Percentiles rank a stretch among this genome's conserved stretches.
Evolutionary conservation across 179 eudicot genomes (phyloP).

Genomic region (Actinidia chinensis): DNA sequence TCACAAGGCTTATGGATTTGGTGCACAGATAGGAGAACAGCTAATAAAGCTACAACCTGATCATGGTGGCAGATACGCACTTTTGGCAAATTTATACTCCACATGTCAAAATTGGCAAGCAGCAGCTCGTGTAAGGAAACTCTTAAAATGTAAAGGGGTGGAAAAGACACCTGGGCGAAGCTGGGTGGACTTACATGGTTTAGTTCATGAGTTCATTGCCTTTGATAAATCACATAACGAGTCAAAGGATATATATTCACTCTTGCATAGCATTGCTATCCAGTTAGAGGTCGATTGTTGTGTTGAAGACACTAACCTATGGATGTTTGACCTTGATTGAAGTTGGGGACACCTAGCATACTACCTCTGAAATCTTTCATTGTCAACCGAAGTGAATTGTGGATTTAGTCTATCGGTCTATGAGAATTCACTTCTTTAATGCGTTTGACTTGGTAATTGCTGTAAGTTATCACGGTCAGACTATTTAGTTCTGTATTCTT

Average conservation of each 20-base stretch:
- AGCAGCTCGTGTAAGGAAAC: constrained; percentile 27
- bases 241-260: background rate
- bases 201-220: constrained; percentile 23
- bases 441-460: background rate
- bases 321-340: constrained; percentile 13
- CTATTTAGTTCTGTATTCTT: background rate
- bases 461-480: constrained; percentile 5
- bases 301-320: background rate
- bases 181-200: constrained; percentile 19
- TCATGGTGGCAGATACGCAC: constrained; percentile 25
- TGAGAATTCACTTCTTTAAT: background rate
- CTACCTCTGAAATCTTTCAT: background rate
- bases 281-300: constrained; percentile 5
- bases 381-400: background rate
- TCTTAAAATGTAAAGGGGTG: constrained; percentile 27
- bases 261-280: constrained; percentile 12
- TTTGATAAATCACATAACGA: constrained; percentile 14
- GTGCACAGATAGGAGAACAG: constrained; percentile 17
- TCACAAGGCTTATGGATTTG: constrained; percentile 26
- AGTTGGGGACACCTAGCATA: background rate
- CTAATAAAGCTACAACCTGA: constrained; percentile 26
- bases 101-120: constrained; percentile 17
- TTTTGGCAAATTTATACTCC: constrained; percentile 27
- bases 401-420: no score
- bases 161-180: constrained; percentile 28